Evolutionary conservation across 2,329 filamentous ascomycete species (phyloP).

Genomic region (Alternaria sp.): DNA sequence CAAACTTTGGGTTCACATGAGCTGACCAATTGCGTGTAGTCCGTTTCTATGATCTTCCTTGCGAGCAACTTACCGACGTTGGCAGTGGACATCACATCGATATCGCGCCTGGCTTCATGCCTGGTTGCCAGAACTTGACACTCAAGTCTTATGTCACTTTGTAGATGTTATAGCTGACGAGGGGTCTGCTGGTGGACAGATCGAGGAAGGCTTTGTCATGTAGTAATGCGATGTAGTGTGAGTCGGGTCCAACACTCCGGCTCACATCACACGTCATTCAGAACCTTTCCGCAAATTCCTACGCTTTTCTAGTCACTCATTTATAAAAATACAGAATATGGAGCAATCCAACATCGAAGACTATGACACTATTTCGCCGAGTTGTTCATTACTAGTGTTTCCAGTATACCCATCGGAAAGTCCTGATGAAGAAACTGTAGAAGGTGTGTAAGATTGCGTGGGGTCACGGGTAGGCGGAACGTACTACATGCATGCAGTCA

Average conservation of each 20-base stretch:
- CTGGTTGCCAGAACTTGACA: conserved; percentile 9
- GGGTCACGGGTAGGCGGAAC: background rate
- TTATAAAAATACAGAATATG: background rate
- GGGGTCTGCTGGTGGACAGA: background rate
- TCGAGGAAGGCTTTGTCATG: background rate
- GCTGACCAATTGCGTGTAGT: background rate
- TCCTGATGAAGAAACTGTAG: background rate
- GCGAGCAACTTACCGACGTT: background rate
- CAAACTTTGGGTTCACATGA: background rate
- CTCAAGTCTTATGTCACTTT: conserved; percentile 12
- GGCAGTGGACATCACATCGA: conserved; percentile 6
- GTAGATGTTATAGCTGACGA: background rate
- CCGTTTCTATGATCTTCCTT: conserved; percentile 11
- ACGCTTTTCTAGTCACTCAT: background rate
- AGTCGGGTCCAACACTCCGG: conserved; percentile 8
- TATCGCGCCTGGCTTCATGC: background rate
- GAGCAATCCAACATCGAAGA: background rate
- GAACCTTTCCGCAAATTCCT: background rate
- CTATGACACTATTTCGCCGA: too few species aligned
- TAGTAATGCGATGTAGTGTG: background rate
- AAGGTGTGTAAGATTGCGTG: background rate
- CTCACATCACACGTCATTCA: background rate
- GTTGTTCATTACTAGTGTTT: background rate
- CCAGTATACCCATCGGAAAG: background rate
- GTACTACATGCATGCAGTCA: background rate